These are phyloP conservation scores for Fonsecaea pedrosoi DNA, from an alignment of 2,329 filamentous ascomycete species.

Conservation along the genomic window DNA sequence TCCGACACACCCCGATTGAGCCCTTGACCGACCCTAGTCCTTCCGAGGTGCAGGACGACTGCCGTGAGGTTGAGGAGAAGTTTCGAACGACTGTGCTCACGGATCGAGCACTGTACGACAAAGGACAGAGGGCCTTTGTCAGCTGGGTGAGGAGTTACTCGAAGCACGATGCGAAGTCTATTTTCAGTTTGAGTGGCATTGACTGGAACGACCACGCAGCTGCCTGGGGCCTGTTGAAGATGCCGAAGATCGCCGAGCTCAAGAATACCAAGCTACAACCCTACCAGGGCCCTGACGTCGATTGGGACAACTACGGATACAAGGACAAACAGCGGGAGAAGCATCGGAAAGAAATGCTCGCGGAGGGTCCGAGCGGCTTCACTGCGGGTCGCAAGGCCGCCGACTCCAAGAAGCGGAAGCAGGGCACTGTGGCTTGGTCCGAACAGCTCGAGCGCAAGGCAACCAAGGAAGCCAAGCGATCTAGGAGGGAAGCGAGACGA, in stretches of 20 bases:
- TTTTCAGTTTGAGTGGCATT: constrained; percentile 81
- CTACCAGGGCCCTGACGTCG: constrained; percentile 66
- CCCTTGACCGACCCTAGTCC: constrained; percentile 66
- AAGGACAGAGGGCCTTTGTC: constrained; percentile 89
- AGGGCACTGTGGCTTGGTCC: constrained; percentile 75
- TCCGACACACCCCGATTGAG: constrained; percentile 83
- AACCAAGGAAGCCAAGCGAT: constrained; percentile 65
- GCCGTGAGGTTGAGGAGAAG: constrained; percentile 60
- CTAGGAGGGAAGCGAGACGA: constrained; percentile 68
- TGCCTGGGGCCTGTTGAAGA: constrained; percentile 82
- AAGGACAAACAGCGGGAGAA: constrained; percentile 75
- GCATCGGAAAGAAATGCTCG: constrained; percentile 64
- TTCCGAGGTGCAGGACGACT: constrained; percentile 66
- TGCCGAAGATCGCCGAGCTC: constrained; percentile 94
- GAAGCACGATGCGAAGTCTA: constrained; percentile 88
- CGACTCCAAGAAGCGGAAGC: constrained; percentile 57
- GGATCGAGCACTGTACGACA: constrained; percentile 78
- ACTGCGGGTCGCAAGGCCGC: not conserved
- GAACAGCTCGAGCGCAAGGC: constrained; percentile 71
- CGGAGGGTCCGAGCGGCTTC: constrained; percentile 44
- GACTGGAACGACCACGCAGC: constrained; percentile 83
- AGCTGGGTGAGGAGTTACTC: constrained; percentile 91
- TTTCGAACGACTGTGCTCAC: constrained; percentile 65
- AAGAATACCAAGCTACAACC: constrained; percentile 74
- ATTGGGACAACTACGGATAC: constrained; percentile 73